Evolutionary conservation across 2,329 filamentous ascomycete genomes (phyloP).

Genomic region (Atkinsonella texensis): DNA sequence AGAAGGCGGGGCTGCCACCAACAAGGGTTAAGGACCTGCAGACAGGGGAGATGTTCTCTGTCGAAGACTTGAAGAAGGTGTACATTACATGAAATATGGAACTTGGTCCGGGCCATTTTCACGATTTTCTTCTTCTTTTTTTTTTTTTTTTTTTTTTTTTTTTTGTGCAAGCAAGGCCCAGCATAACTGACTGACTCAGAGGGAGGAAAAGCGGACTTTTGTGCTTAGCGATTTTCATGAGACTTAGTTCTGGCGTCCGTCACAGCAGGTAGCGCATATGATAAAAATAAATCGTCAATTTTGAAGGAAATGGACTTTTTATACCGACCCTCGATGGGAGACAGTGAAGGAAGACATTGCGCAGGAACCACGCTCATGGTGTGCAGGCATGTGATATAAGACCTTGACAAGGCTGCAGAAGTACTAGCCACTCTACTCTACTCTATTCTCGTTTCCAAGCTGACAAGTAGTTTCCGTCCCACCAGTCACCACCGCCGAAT

Average conservation of each 20-base stretch:
- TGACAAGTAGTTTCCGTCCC: not conserved
- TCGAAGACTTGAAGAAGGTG: slow-evolving; percentile 65
- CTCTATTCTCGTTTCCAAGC: not conserved
- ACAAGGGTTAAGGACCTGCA: slow-evolving; percentile 67
- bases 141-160: not conserved
- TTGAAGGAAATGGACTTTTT: no score
- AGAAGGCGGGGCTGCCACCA: slow-evolving; percentile 59
- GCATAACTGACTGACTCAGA: not conserved
- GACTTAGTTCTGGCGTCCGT: not conserved
- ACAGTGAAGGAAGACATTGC: no score
- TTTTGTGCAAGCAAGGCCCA: not conserved
- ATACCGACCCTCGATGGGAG: no score
- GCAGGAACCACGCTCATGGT: no score
- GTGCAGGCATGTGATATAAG: no score
- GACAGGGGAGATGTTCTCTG: slow-evolving; percentile 55
- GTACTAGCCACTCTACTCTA: no score
- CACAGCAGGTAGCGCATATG: not conserved
- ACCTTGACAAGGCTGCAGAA: no score
- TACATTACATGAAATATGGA: slow-evolving; percentile 58
- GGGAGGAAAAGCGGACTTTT: not conserved
- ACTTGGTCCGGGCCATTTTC: not conserved
- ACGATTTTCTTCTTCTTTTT: not conserved
- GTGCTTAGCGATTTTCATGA: not conserved
- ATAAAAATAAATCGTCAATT: not conserved
- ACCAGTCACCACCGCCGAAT: no score